Conservation (phyloP, 1,284 basidiomycete species). For the Sporisorium graminicola region DNA sequence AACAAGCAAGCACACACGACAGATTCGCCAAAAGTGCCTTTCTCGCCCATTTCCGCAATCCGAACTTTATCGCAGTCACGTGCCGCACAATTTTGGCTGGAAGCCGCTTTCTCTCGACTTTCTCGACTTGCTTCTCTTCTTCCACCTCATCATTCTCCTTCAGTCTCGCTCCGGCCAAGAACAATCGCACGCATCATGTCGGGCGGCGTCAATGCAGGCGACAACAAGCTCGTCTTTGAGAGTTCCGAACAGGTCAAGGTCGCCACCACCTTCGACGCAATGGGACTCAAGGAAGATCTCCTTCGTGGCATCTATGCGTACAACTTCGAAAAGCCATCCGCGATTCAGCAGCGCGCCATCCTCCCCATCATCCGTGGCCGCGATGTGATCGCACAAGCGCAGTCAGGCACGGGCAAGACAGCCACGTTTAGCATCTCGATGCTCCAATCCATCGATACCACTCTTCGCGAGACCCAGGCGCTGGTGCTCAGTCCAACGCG, state of each 20-base stretch:
- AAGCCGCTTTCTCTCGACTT: constrained; percentile 6
- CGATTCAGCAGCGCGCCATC: constrained; percentile 65
- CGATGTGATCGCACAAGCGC: constrained; percentile 98
- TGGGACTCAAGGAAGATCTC: constrained; percentile 93
- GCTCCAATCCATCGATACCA: constrained; percentile 89
- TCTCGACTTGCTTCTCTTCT: constrained; percentile 1
- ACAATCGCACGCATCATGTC: constrained; percentile 34
- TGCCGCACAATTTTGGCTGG: constrained; percentile 16
- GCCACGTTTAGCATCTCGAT: constrained; percentile 79
- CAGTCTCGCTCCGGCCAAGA: neutral
- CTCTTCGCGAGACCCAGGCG: constrained; percentile 94
- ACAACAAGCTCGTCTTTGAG: constrained; percentile 88
- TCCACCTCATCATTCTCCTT: neutral
- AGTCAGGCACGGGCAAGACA: constrained; percentile 99
- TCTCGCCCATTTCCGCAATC: constrained; percentile 22
- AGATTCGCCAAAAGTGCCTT: neutral
- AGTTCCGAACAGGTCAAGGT: constrained; percentile 92
- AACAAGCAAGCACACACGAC: neutral
- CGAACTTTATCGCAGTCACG: constrained; percentile 24
- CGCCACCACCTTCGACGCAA: constrained; percentile 78
- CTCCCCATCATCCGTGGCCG: constrained; percentile 74
- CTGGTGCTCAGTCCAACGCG: constrained; percentile 85
- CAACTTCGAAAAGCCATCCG: constrained; percentile 72
- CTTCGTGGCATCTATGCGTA: constrained; percentile 98
- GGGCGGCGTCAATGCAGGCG: constrained; percentile 59